phyloP scores from a whole-genome alignment of 2,329 filamentous ascomycete species.

The Penicillium sp. region DNA sequence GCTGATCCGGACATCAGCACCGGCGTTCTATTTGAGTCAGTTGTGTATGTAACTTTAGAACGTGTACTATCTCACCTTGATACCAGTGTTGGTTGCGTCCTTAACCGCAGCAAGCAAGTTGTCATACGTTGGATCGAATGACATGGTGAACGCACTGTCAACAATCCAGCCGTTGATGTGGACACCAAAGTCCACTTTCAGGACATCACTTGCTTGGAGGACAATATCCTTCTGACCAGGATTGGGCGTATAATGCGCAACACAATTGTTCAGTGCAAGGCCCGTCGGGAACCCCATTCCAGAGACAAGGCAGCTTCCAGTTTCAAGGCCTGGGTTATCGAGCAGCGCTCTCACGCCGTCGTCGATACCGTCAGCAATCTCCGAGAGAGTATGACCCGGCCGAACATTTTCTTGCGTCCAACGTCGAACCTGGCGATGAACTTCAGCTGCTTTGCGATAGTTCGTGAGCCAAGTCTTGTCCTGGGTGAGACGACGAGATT shows the following conservation, averaged over 20 bases:
- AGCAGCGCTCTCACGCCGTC: conserved; percentile 54
- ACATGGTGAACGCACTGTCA: conserved; percentile 77
- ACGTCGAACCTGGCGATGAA: conserved; percentile 57
- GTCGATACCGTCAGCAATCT: conserved; percentile 56
- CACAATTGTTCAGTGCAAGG: conserved; percentile 54
- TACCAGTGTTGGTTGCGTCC: conserved; percentile 64
- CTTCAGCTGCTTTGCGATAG: conserved; percentile 58
- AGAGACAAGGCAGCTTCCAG: conserved; percentile 52
- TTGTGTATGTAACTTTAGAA: neutral
- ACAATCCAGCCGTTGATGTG: conserved; percentile 79
- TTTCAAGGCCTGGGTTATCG: conserved; percentile 53
- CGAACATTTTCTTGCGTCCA: conserved; percentile 51
- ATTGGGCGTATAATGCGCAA: conserved; percentile 59
- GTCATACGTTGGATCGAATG: conserved; percentile 74
- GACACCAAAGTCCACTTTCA: conserved; percentile 82
- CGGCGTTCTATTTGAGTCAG: conserved; percentile 44
- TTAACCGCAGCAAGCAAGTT: conserved; percentile 69
- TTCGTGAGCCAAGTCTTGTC: conserved; percentile 53
- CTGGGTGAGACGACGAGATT: conserved; percentile 40
- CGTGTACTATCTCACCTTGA: conserved; percentile 36
- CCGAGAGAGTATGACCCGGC: conserved; percentile 51
- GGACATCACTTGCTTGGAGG: conserved; percentile 70
- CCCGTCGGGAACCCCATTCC: conserved; percentile 60
- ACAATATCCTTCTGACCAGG: conserved; percentile 67
- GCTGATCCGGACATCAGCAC: conserved; percentile 55